These are phyloP conservation scores for Lignosus rhinocerotis DNA, from an alignment of 1,284 basidiomycete genomes.

Conservation along the genomic window DNA sequence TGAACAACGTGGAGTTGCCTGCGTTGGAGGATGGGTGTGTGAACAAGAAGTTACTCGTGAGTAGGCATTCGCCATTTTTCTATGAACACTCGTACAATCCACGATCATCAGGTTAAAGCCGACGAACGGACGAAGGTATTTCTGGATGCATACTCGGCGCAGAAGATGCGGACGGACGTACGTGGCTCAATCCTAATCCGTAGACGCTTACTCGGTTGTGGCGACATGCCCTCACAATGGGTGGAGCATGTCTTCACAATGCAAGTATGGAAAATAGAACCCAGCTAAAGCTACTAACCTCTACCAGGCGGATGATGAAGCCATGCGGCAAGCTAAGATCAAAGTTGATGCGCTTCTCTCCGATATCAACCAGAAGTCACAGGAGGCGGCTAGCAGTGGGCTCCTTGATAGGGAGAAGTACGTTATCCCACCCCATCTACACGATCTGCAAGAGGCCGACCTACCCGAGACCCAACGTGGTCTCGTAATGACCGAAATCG, in stretches of 20 bases:
- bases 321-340: constrained; percentile 51
- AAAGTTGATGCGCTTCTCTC: constrained; percentile 57
- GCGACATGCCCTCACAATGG: background rate
- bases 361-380: constrained; percentile 63
- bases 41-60: constrained; percentile 84
- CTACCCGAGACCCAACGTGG: constrained; percentile 94
- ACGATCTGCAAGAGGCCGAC: constrained; percentile 93
- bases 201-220: constrained; percentile 6
- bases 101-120: constrained; percentile 71
- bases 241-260: background rate
- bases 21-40: constrained; percentile 83
- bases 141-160: constrained; percentile 80
- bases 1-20: constrained; percentile 86
- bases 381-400: constrained; percentile 65
- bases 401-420: constrained; percentile 77
- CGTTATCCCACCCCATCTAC: constrained; percentile 90
- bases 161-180: constrained; percentile 81
- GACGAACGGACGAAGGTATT: constrained; percentile 91
- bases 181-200: constrained; percentile 31
- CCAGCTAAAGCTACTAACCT: constrained; percentile 10
- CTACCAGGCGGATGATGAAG: constrained; percentile 60
- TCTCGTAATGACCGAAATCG: constrained; percentile 92
- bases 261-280: background rate
- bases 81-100: constrained; percentile 38
- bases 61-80: constrained; percentile 35